Evolutionary conservation across 2,329 filamentous ascomycete genomes (phyloP), one percentile per base, ranked within the genome.

Genomic region (Lachnellula hyalina): DNA sequence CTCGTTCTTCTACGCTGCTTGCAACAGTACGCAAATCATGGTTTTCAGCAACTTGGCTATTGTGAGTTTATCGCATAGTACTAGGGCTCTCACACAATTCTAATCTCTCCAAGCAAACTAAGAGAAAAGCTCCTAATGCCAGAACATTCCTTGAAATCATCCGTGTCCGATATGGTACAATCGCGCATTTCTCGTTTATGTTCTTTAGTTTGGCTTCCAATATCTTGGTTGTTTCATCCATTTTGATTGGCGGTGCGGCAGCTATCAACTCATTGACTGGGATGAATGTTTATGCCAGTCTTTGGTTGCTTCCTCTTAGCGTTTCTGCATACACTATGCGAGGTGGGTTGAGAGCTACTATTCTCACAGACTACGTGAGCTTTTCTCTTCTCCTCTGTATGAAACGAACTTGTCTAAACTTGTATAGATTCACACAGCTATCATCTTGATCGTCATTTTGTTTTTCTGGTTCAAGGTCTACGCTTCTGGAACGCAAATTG

Each of bases 21-120:
- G 85, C 9, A 88, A 88, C 6, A 90, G 86, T 0, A 87, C 92
- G 5, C 89, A 93, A 68, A 90, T 96, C 12, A 63, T 79, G 95
- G 25, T 77, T 96, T 1, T 95, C 96, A 63, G 90, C 90, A 1
- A 94, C 0, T 77, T 96, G 11, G 90, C 90, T 32, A 95, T 96
- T 59, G 25, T 28, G 25, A 28, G 25, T 28, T 28, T 28, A 6
- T 8, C 25, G 25, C 25, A 28, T 8, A 8, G 8, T 28, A 8
- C 2, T 6, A 28, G 7, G 25, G 6, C 6, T 28, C 25, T 28
- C 8, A 28, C 6, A 8, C 5, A 6, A 28, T 8, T 28, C 25
- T 28, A 6, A 28, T 28, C 25, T 28, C 5, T 28, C 25, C 25
- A 28, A 28, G 25, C 89, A 48, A 15, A 25, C 46, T n/a, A 48